Evolutionary conservation across 768 basidiomycete species (phyloP).

Genomic region (Vararia minispora): DNA sequence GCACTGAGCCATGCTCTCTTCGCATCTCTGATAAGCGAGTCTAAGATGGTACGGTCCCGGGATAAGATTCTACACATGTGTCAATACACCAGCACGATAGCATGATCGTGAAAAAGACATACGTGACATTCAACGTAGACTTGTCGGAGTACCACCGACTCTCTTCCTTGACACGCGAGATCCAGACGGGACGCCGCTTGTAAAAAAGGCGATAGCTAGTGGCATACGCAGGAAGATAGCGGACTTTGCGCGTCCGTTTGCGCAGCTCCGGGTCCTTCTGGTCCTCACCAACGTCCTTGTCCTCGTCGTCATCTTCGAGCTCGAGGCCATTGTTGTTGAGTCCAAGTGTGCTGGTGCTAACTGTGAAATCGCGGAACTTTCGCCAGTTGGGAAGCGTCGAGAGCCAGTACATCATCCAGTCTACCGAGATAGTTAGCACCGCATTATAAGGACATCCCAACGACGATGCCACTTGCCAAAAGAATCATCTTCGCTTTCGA

Average conservation of each 20-base stretch:
- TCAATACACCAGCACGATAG: conserved; percentile 1
- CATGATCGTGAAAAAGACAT: conserved; percentile 9
- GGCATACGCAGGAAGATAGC: conserved; percentile 32
- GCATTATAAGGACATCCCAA: conserved; percentile 2
- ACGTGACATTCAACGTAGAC: conserved; percentile 34
- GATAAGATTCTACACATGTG: conserved; percentile 4
- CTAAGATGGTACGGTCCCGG: conserved; percentile 12
- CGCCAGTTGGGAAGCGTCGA: conserved; percentile 51
- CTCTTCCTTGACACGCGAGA: conserved; percentile 26
- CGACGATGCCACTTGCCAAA: conserved; percentile 32
- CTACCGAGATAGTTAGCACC: conserved; percentile 21
- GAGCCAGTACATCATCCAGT: conserved; percentile 66
- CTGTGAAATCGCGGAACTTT: conserved; percentile 39
- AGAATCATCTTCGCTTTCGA: conserved; percentile 46
- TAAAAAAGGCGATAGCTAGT: conserved; percentile 37
- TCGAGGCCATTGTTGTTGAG: conserved; percentile 21
- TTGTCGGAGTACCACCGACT: conserved; percentile 24
- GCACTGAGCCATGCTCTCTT: conserved; percentile 6
- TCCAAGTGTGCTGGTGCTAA: conserved; percentile 34
- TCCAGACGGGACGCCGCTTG: conserved; percentile 22
- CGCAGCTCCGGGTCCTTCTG: not conserved
- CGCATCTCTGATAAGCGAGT: conserved; percentile 11
- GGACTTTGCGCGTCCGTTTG: conserved; percentile 17
- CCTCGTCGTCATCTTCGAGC: conserved; percentile 11
- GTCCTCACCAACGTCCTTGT: conserved; percentile 3